Percentiles rank a stretch among this genome's conserved stretches.
phyloP scores from a whole-genome alignment of 2,329 filamentous ascomycete genomes.

The Fusarium sp. region DNA sequence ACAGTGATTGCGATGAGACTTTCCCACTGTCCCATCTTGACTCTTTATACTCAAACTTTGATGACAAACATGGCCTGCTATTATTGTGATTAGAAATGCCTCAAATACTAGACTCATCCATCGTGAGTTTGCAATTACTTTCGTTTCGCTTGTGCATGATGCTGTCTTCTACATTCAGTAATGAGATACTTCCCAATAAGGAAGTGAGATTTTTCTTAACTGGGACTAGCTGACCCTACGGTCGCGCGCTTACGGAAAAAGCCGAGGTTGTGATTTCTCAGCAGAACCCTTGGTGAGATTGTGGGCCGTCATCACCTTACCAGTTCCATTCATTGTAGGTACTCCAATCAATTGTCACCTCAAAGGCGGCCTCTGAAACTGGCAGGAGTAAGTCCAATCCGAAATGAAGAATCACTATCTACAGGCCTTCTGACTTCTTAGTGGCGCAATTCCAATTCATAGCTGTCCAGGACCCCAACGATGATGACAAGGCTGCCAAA shows the following conservation, averaged over 20 bases:
- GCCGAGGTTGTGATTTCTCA: conserved; percentile 14
- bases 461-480: conserved; percentile 1
- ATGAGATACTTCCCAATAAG: conserved; percentile 12
- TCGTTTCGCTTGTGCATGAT: fast-evolving
- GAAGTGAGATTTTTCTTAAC: conserved; percentile 7
- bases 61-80: neutral
- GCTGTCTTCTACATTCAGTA: neutral
- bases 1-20: fast-evolving
- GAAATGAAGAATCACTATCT: no score
- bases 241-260: fast-evolving
- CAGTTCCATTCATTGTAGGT: neutral
- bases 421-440: neutral
- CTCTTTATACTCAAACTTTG: fast-evolving
- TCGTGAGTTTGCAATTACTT: neutral
- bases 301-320: neutral
- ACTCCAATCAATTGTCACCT: no score
- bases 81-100: neutral
- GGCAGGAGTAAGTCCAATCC: no score
- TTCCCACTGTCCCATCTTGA: fast-evolving
- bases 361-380: neutral
- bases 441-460: conserved; percentile 39
- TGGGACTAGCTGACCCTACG: neutral
- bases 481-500: neutral
- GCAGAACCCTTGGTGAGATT: neutral
- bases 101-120: fast-evolving